These are phyloP conservation scores for Adansonia rubrostipa DNA, from an alignment of 441 rosid genomes.

Conservation along the genomic window DNA sequence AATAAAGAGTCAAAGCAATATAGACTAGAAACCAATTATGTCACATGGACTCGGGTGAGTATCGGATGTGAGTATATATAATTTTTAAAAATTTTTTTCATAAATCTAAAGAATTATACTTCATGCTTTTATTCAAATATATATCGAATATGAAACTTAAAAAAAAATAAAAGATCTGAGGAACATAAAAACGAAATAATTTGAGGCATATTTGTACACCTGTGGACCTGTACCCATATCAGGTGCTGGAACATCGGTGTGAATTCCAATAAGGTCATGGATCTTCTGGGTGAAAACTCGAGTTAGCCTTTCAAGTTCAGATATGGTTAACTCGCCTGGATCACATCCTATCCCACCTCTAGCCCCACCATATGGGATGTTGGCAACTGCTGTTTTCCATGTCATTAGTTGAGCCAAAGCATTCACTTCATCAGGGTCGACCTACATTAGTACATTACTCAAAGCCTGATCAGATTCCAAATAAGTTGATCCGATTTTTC, in stretches of 20 bases:
- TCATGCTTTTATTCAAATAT: no score
- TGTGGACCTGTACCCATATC: slow-evolving; percentile 77
- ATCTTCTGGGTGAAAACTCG: not conserved
- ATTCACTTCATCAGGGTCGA: slow-evolving; percentile 73
- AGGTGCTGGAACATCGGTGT: slow-evolving; percentile 53
- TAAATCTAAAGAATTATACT: no score
- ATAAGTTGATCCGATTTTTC: no score
- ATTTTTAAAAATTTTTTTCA: no score
- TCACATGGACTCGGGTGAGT: no score
- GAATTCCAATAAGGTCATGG: no score
- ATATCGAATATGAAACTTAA: no score
- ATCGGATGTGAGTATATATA: no score
- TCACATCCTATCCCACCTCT: slow-evolving; percentile 74
- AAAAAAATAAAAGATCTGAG: no score
- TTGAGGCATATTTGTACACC: slow-evolving; percentile 34
- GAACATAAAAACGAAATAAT: no score
- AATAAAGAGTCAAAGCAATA: no score
- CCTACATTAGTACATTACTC: slow-evolving; percentile 34
- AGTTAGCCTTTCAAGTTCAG: slow-evolving; percentile 65
- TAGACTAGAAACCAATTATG: no score
- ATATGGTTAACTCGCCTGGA: slow-evolving; percentile 51
- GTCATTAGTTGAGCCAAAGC: slow-evolving; percentile 76
- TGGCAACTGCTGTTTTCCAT: slow-evolving; percentile 77
- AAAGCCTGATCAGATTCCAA: not conserved
- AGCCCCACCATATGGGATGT: slow-evolving; percentile 71